Evolutionary conservation across 169 alveolate genomes (phyloP).

Genomic region (Babesia divergens): DNA sequence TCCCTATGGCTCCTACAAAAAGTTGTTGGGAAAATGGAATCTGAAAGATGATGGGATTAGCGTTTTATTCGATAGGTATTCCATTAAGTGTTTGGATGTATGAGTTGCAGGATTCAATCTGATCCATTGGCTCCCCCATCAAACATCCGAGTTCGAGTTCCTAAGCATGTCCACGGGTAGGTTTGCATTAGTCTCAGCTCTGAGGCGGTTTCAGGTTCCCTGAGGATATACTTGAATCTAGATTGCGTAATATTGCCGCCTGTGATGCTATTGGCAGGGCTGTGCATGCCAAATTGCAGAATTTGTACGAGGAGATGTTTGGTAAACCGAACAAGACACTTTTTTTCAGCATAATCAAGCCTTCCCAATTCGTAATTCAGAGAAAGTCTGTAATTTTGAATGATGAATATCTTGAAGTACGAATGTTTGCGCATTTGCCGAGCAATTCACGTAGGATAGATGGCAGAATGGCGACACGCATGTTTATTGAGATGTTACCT

Average conservation of each 20-base stretch:
- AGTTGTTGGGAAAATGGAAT: conserved; percentile 62
- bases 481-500: conserved; percentile 43
- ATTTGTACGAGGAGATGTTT: background rate
- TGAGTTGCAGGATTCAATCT: conserved; percentile 65
- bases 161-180: conserved; percentile 49
- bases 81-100: background rate
- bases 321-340: background rate
- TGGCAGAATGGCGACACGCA: conserved; percentile 26
- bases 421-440: conserved; percentile 54
- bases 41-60: conserved; percentile 31
- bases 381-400: conserved; percentile 38
- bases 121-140: conserved; percentile 80
- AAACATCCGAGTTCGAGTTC: conserved; percentile 62
- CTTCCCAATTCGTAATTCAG: conserved; percentile 48
- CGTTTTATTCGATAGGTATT: conserved; percentile 17
- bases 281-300: background rate
- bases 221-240: conserved; percentile 8
- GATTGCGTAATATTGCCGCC: conserved; percentile 60
- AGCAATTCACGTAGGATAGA: conserved; percentile 44
- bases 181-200: background rate
- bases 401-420: conserved; percentile 20
- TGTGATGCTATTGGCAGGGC: conserved; percentile 60
- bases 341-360: conserved; percentile 19
- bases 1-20: conserved; percentile 65
- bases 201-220: conserved; percentile 46